Evolutionary conservation across 2,329 filamentous ascomycete species (phyloP), one percentile per base, ranked within the genome.

Genomic region (Emericellopsis atlantica): DNA sequence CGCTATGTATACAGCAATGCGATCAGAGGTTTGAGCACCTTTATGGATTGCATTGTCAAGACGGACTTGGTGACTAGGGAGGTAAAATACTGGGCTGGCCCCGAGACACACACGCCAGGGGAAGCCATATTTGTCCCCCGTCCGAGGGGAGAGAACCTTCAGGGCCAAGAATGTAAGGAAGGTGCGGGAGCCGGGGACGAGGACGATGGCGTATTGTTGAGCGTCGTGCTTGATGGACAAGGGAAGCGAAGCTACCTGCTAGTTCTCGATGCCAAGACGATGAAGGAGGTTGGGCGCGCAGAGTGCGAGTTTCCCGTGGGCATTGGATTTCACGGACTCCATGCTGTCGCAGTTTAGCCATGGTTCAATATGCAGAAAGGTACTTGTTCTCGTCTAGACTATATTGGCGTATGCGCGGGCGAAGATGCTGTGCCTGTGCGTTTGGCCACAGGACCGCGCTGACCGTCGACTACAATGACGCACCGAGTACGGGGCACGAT

Each of bases 101-200:
- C 65, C 0, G 54, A 60, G 2, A 77, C 71, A 0, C 79, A 85
- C 49, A 80, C 77, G 0, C 81, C 82, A 0, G 75, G 81, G 2
- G 82, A 86, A 55, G 66, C 80, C 1, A 76, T 86, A 26, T 86
- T 85, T 45, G 65, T 87, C 2, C 61, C 70, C 1, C 52, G 59
- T 7, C 61, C 64, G 4, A 58, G 50, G 6, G 56, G 62, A 0
- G 49, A 47, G 5, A 29, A 29, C 12, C 26, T 29, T 9, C 8
- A 29, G 26, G 26, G 26, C 26, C 26, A 29, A 21, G 26, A 7
- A 29, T 29, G 26, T 29, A 9, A 29, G 12, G 26, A 29, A 9
- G 26, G 12, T 2, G 66, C 62, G 5, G 59, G 51, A 6, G 55
- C 63, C 0, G 49, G 46, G 4, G 66, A 61, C 0, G 79, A 84